Evolutionary conservation across 768 basidiomycete species (phyloP), one percentile per base, ranked within the genome.

Genomic region (Myochromella boudieri): DNA sequence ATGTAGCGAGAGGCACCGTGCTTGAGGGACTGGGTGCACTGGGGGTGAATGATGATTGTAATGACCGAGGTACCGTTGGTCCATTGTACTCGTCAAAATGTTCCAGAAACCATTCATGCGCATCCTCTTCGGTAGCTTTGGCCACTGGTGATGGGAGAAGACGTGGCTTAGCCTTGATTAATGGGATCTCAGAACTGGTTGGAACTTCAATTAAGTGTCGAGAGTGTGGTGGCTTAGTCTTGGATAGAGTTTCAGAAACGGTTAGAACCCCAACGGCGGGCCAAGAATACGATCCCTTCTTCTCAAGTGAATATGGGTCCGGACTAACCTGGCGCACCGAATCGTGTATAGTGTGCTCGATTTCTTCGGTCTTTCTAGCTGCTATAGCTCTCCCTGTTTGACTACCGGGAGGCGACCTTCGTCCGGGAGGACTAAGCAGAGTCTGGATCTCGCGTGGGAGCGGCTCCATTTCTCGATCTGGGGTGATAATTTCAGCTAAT

Each of bases 51-150:
- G 68, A 67, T 7, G 68, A 42, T 43, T 48, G 51, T 20, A 67
- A 67, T 7, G 68, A 42, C 44, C 46, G 51, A 21, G 54, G 42
- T 15, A 17, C 33, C 1, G 38, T 6, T n/a, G 53, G 42, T 46
- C 27, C 49, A 63, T 33, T 71, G 61, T 17, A 62, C 56, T 72
- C 66, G 27, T 72, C 69, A 53, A 69, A 78, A 27, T 80, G 80
- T 57, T 82, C 75, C 50, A 81, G 57, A 43, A 82, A 65, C 80
- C 80, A 82, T 56, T 82, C 79, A 56, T 84, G 77, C 1, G 80
- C 67, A 56, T 84, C 82, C 49, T 77, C 72, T 24, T 76, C 67
- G 38, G 70, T 60, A n/a, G 50, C 42, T 22, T 59, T 59, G 27
- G 51, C 43, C 33, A 48, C 42, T 32, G 48, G 37, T 27, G 46